Conservation (phyloP, 2,329 filamentous ascomycete genomes). For the Penicillium sp. region DNA sequence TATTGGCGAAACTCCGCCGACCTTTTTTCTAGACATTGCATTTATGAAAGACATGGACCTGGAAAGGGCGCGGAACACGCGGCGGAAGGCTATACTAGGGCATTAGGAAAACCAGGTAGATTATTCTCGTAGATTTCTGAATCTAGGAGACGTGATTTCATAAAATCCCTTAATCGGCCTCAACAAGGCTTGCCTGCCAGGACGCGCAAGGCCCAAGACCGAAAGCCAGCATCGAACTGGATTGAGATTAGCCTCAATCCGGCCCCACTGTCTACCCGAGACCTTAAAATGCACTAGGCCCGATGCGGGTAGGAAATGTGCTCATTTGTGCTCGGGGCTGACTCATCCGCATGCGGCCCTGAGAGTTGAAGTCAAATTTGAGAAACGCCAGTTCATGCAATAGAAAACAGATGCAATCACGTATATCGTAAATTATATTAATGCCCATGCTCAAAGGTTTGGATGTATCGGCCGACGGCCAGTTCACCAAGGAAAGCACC, state of each 20-base stretch:
- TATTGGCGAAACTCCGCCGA: too few relatives aligned
- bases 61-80: too few relatives aligned
- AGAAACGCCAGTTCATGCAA: constrained; percentile 1
- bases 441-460: constrained; percentile 34
- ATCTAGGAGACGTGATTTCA: too few relatives aligned
- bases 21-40: too few relatives aligned
- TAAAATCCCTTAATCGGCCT: too few relatives aligned
- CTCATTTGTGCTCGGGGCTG: constrained; percentile 29
- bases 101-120: too few relatives aligned
- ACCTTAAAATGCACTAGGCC: neutral
- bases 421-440: constrained; percentile 11
- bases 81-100: too few relatives aligned
- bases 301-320: constrained; percentile 22
- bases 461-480: constrained; percentile 67
- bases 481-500: constrained; percentile 85
- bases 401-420: neutral
- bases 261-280: neutral
- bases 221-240: neutral
- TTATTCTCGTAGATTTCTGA: too few relatives aligned
- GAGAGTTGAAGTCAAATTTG: neutral
- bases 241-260: neutral
- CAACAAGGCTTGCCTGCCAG: neutral
- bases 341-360: neutral
- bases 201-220: neutral
- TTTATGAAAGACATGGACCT: too few relatives aligned